Evolutionary conservation across 208 protist genomes (phyloP).

Genomic region (Trypanosoma cruzi): DNA sequence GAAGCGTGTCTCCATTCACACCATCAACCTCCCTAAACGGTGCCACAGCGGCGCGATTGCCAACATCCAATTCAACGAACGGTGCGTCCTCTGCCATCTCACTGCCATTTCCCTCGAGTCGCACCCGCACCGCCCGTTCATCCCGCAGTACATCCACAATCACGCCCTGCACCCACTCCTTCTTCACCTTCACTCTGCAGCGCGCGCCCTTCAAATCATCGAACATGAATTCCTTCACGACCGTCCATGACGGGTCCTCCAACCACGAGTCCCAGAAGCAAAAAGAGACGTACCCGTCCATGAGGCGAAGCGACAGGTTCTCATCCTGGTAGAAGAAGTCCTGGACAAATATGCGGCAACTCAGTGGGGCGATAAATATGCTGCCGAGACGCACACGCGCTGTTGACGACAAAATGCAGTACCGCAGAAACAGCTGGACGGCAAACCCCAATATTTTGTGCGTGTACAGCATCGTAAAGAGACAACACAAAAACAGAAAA

Average conservation of each 20-base stretch:
- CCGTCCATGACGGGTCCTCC: conserved; percentile 53
- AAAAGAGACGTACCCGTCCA: conserved; percentile 87
- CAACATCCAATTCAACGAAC: not conserved
- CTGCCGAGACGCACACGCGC: conserved; percentile 54
- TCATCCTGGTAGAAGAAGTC: conserved; percentile 75
- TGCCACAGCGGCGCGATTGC: not conserved
- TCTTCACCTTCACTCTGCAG: conserved; percentile 60
- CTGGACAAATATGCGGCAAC: conserved; percentile 74
- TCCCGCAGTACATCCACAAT: conserved; percentile 66
- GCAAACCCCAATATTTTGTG: conserved; percentile 42
- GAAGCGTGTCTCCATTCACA: not conserved
- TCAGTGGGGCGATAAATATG: conserved; percentile 62
- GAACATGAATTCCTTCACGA: conserved; percentile 78
- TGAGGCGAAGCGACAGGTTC: conserved; percentile 80
- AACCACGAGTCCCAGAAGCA: conserved; percentile 74
- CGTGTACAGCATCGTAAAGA: conserved; percentile 72
- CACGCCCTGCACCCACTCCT: conserved; percentile 59
- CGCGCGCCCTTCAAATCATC: conserved; percentile 66
- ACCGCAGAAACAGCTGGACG: conserved; percentile 57
- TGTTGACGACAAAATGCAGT: conserved; percentile 61
- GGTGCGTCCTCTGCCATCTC: conserved; percentile 17
- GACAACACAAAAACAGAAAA: conserved; percentile 63
- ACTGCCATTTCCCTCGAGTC: conserved; percentile 39
- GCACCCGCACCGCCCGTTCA: conserved; percentile 64
- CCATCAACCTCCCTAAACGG: not conserved